Conservation (phyloP, 331 rosid genomes). For the Cucumis variabilis region DNA sequence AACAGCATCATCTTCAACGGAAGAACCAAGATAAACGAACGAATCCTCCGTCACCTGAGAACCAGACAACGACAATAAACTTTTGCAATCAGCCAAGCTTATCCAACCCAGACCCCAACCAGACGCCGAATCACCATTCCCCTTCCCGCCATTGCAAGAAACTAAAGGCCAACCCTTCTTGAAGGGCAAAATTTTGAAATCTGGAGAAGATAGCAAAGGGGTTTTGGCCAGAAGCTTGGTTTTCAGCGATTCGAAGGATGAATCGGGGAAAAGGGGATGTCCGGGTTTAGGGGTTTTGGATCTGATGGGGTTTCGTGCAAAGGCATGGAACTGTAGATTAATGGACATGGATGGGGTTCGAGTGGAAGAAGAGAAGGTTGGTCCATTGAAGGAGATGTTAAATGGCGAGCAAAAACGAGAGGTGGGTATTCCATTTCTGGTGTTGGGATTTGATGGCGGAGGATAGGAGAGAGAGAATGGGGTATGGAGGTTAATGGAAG, state of each 20-base stretch:
- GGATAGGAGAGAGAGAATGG: neutral
- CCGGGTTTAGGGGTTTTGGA: slow-evolving; percentile 59
- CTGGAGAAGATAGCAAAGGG: slow-evolving; percentile 55
- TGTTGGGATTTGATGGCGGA: neutral
- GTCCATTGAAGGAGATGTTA: neutral
- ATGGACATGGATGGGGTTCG: slow-evolving; percentile 58
- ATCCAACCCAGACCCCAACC: slow-evolving; percentile 86
- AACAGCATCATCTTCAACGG: slow-evolving; percentile 59
- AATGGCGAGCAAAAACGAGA: slow-evolving; percentile 31
- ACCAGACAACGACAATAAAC: slow-evolving; percentile 48
- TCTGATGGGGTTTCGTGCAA: slow-evolving; percentile 68
- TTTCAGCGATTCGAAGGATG: slow-evolving; percentile 64
- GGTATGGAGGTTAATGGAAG: slow-evolving; percentile 5
- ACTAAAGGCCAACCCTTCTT: slow-evolving; percentile 69
- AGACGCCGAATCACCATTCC: slow-evolving; percentile 45
- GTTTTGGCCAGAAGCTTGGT: slow-evolving; percentile 43
- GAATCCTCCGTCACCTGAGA: slow-evolving; percentile 56
- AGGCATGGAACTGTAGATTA: slow-evolving; percentile 62
- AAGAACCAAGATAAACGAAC: slow-evolving; percentile 75
- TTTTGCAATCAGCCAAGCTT: slow-evolving; percentile 54
- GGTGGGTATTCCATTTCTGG: neutral
- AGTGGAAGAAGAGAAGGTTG: slow-evolving; percentile 35
- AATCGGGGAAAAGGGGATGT: slow-evolving; percentile 57
- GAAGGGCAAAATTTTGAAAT: slow-evolving; percentile 77
- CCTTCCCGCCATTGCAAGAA: slow-evolving; percentile 47